Conservation (phyloP, 2,329 filamentous ascomycete genomes). For the Fusarium veterinarium region DNA sequence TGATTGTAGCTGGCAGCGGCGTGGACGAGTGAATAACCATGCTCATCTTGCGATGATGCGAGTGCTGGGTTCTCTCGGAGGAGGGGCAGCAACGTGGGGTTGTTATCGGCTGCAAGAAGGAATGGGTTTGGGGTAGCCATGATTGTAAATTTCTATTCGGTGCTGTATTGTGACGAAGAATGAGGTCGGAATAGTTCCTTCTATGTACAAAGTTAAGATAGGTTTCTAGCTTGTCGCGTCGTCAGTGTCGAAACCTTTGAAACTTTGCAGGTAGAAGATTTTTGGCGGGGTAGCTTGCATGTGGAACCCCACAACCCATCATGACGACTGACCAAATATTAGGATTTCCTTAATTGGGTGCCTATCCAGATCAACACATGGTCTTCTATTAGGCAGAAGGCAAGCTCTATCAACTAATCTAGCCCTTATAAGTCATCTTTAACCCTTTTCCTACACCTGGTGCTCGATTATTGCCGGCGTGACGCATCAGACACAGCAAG, state of each 20-base stretch:
- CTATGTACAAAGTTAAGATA: background rate
- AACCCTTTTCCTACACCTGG: background rate
- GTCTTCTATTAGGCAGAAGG: background rate
- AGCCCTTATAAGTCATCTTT: background rate
- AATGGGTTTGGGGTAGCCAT: conserved; percentile 66
- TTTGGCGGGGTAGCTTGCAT: conserved; percentile 34
- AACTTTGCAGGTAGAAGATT: conserved; percentile 5
- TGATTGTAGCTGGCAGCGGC: conserved; percentile 95
- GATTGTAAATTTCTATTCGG: background rate
- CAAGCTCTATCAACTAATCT: background rate
- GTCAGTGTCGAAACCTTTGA: background rate
- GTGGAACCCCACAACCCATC: conserved; percentile 12
- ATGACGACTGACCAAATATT: background rate
- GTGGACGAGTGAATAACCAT: conserved; percentile 95
- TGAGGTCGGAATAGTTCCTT: too few species aligned
- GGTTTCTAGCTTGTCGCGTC: background rate
- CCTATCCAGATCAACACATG: background rate
- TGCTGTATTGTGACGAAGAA: background rate
- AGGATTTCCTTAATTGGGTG: background rate
- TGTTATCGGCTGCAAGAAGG: conserved; percentile 85
- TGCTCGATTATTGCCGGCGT: conserved; percentile 3
- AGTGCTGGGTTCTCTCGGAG: conserved; percentile 80
- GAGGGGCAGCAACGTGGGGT: conserved; percentile 76
- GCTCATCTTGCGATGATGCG: conserved; percentile 83
- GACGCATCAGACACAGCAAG: conserved; percentile 2